phyloP scores from a whole-genome alignment of 164 flowering plant genomes.

The Magnolia sinica region DNA sequence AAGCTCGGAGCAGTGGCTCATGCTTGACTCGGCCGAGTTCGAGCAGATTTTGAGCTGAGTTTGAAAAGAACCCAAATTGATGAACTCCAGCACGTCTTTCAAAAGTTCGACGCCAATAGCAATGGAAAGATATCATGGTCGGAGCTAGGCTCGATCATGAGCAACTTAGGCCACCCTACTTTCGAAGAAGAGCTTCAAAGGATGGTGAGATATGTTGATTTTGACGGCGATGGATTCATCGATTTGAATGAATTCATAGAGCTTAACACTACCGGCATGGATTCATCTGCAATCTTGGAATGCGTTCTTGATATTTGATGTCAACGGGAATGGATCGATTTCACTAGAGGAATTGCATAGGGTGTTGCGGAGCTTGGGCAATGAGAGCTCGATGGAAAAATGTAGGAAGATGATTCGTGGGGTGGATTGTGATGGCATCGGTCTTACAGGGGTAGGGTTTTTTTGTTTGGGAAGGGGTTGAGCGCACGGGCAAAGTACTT shows the following conservation, averaged over 20 bases:
- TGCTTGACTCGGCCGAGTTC: no score
- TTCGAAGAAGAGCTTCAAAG: slow-evolving; percentile 47
- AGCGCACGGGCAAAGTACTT: no score
- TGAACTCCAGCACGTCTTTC: slow-evolving; percentile 65
- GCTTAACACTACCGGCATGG: slow-evolving; percentile 53
- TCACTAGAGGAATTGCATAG: slow-evolving; percentile 62
- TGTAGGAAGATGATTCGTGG: slow-evolving; percentile 71
- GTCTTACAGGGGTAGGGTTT: slow-evolving; percentile 9
- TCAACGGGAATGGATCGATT: slow-evolving; percentile 65
- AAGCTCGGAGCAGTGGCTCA: no score
- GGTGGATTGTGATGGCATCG: slow-evolving; percentile 65
- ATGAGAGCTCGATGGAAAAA: slow-evolving; percentile 49
- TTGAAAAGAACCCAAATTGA: slow-evolving; percentile 21
- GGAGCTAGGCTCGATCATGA: slow-evolving; percentile 64
- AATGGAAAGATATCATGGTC: slow-evolving; percentile 74
- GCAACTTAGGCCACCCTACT: slow-evolving; percentile 45
- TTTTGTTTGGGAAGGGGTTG: no score
- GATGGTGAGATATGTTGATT: slow-evolving; percentile 55
- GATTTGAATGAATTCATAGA: slow-evolving; percentile 62
- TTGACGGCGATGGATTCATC: slow-evolving; percentile 76
- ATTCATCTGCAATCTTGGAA: slow-evolving; percentile 35
- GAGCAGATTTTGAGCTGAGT: no score
- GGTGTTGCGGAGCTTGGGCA: slow-evolving; percentile 60
- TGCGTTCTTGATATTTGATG: slow-evolving; percentile 70
- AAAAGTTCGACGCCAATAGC: slow-evolving; percentile 66